Percentiles rank a stretch among this genome's conserved stretches.
Evolutionary conservation across 306 rosid genomes (phyloP).

Genomic region (Oxytropis ochrocephala): DNA sequence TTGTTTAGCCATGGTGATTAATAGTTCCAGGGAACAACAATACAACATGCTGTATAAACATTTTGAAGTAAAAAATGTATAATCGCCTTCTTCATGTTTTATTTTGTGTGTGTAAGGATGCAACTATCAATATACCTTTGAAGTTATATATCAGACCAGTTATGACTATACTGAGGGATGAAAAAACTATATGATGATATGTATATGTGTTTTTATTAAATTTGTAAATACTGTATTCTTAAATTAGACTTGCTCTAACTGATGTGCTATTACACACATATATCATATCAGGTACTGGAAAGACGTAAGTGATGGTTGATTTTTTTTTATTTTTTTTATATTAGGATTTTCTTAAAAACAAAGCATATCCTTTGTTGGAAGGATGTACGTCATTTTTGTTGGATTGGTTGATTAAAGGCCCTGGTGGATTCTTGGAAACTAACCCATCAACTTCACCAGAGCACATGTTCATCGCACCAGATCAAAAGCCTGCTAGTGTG

Average conservation of each 20-base stretch:
- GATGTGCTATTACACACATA: not conserved
- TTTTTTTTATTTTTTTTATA: conserved; percentile 24
- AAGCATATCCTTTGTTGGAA: conserved; percentile 95
- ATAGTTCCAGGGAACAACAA: no score
- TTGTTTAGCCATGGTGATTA: no score
- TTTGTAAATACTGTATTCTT: not conserved
- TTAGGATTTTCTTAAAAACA: conserved; percentile 76
- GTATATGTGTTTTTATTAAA: not conserved
- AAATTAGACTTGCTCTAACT: not conserved
- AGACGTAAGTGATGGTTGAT: conserved; percentile 6
- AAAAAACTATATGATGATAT: not conserved
- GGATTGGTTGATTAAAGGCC: conserved; percentile 96
- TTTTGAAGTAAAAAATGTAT: not conserved
- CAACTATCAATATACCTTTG: not conserved
- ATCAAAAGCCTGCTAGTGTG: conserved; percentile 80
- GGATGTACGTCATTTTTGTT: conserved; percentile 83
- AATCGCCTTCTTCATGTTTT: conserved; percentile 3
- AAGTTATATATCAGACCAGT: not conserved
- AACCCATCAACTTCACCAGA: conserved; percentile 99
- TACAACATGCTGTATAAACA: no score
- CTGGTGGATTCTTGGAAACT: conserved; percentile 70
- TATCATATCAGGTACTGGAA: not conserved
- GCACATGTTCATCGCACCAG: conserved; percentile 88
- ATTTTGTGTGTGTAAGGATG: not conserved
- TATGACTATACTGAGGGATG: not conserved